Evolutionary conservation across 768 basidiomycete species (phyloP).

Genomic region (Trametes villosa): DNA sequence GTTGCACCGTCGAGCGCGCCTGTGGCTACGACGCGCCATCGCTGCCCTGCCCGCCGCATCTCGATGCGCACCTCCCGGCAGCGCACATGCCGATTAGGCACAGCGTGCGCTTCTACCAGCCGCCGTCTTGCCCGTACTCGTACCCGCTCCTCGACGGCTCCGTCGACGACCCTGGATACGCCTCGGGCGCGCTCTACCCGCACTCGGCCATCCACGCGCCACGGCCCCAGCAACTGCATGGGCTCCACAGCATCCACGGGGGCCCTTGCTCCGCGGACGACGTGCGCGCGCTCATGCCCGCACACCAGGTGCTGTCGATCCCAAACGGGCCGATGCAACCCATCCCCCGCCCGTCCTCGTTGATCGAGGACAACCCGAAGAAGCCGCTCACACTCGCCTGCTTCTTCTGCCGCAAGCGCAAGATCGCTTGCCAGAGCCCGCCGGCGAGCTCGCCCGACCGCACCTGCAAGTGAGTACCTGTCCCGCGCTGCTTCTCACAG

Average conservation of each 20-base stretch:
- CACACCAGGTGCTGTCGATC: conserved; percentile 23
- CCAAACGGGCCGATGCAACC: conserved; percentile 22
- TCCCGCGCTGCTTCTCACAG: conserved; percentile 7
- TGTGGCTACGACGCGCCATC: conserved; percentile 1
- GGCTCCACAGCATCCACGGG: conserved; percentile 13
- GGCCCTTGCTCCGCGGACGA: conserved; percentile 8
- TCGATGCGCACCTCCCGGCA: conserved; percentile 3
- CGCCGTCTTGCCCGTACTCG: conserved; percentile 13
- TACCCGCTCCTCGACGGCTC: conserved; percentile 17
- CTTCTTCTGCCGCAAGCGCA: conserved; percentile 44
- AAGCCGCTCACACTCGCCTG: conserved; percentile 45
- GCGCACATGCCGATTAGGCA: not conserved
- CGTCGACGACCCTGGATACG: conserved; percentile 6
- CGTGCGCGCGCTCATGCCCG: not conserved
- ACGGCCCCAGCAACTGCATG: conserved; percentile 18
- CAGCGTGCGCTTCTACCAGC: conserved; percentile 12
- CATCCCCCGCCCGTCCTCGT: conserved; percentile 23
- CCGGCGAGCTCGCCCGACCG: conserved; percentile 34
- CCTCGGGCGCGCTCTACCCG: conserved; percentile 3
- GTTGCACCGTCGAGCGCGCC: not conserved
- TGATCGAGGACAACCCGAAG: conserved; percentile 37
- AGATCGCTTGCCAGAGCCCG: conserved; percentile 44
- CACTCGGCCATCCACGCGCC: conserved; percentile 22
- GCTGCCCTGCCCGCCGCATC: conserved; percentile 4
- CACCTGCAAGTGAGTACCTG: conserved; percentile 40